Evolutionary conservation across 768 basidiomycete genomes (phyloP).

Genomic region (Leccinum disarticulatum): DNA sequence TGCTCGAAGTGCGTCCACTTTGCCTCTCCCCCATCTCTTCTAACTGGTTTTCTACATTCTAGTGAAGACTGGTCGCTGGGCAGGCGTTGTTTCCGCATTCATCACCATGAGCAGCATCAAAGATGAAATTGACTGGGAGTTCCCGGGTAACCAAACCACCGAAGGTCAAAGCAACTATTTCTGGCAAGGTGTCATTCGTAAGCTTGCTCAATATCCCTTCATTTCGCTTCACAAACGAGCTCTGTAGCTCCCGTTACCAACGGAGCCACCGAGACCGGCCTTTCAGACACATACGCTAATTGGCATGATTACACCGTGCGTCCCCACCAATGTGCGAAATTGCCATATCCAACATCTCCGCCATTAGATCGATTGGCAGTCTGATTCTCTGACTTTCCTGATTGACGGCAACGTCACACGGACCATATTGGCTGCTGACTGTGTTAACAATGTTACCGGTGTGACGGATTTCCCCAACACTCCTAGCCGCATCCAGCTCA

Average conservation of each 20-base stretch:
- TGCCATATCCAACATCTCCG: neutral
- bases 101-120: conserved; percentile 84
- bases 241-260: conserved; percentile 44
- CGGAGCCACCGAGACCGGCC: conserved; percentile 46
- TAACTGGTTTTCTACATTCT: conserved; percentile 25
- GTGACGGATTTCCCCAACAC: conserved; percentile 70
- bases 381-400: conserved; percentile 59
- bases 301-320: conserved; percentile 78
- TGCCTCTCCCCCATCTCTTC: neutral
- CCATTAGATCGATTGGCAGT: conserved; percentile 77
- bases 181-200: conserved; percentile 72
- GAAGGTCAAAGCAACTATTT: conserved; percentile 79
- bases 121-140: conserved; percentile 90
- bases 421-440: conserved; percentile 61
- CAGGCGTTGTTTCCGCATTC: conserved; percentile 80
- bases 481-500: conserved; percentile 78
- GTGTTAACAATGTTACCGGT: conserved; percentile 49
- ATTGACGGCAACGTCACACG: conserved; percentile 74
- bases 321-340: neutral
- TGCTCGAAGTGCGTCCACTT: conserved; percentile 45
- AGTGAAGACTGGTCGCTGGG: conserved; percentile 83
- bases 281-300: conserved; percentile 64
- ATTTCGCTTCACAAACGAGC: neutral
- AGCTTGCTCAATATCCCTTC: conserved; percentile 24
- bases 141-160: conserved; percentile 60